Conservation (phyloP, 2,329 filamentous ascomycete species). For the Fusarium haematococcum region DNA sequence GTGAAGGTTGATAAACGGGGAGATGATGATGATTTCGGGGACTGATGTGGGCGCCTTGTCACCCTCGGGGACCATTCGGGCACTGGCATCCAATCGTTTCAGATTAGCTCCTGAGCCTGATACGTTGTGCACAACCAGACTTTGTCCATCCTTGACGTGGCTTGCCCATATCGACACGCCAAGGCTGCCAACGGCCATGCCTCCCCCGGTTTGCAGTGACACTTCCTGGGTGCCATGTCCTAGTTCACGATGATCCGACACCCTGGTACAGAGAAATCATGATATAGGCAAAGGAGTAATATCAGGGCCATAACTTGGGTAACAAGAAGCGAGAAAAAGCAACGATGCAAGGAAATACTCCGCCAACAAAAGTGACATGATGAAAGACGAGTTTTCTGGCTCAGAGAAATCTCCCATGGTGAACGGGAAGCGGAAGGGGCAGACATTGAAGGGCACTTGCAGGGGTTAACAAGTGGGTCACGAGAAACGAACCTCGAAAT, state of each 20-base stretch:
- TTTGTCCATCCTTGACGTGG: conserved; percentile 24
- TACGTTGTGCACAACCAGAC: conserved; percentile 8
- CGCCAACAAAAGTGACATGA: neutral
- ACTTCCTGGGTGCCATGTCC: conserved; percentile 7
- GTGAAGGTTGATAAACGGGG: neutral
- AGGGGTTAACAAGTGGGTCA: conserved; percentile 28
- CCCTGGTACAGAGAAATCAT: conserved; percentile 20
- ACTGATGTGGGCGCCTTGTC: conserved; percentile 27
- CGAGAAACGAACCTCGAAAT: conserved; percentile 25
- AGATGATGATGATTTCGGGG: conserved; percentile 14
- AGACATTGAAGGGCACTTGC: conserved; percentile 19
- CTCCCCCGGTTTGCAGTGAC: conserved; percentile 3
- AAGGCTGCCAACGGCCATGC: conserved; percentile 15
- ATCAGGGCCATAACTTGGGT: neutral
- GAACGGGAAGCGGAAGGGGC: conserved; percentile 21
- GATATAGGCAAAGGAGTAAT: conserved; percentile 23
- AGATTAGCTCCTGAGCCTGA: conserved; percentile 23
- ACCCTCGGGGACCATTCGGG: conserved; percentile 20
- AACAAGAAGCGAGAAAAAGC: neutral
- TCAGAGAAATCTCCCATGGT: neutral
- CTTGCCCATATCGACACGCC: conserved; percentile 20
- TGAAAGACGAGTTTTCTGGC: conserved; percentile 6
- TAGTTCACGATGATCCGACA: conserved; percentile 22
- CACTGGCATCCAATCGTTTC: conserved; percentile 35
- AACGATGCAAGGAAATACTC: neutral